A percentile compares a stretch with the other conserved stretches of the same genome.
Conservation (phyloP, 2,329 filamentous ascomycete species). For the Phaeosphaeriaceae sp. region DNA sequence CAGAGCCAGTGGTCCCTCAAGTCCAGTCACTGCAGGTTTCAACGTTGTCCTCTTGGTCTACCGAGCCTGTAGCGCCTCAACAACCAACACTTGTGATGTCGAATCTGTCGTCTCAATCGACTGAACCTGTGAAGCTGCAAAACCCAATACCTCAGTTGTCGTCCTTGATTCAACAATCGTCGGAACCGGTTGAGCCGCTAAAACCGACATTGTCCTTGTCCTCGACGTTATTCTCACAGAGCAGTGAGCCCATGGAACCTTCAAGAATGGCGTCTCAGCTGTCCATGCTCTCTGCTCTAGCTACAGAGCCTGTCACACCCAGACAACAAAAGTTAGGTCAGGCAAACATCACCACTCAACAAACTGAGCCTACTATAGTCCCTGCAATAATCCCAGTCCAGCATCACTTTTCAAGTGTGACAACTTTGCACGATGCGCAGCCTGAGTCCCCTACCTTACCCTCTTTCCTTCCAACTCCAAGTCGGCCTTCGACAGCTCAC, state of each 20-base stretch:
- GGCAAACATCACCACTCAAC: constrained; percentile 30
- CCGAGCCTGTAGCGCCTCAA: constrained; percentile 30
- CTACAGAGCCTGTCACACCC: constrained; percentile 35
- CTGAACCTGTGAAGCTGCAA: constrained; percentile 29
- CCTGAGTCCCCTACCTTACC: constrained; percentile 45
- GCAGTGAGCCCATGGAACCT: constrained; percentile 27
- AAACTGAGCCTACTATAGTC: constrained; percentile 38
- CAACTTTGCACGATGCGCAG: constrained; percentile 37
- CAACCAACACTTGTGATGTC: constrained; percentile 22
- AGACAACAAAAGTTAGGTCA: constrained; percentile 20
- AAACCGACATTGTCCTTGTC: constrained; percentile 18
- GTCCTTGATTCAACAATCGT: constrained; percentile 25
- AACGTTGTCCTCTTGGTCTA: constrained; percentile 23
- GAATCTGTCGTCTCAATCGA: constrained; percentile 23
- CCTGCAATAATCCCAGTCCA: constrained; percentile 6
- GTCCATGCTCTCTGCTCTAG: constrained; percentile 28
- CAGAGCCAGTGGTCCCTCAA: constrained; percentile 22
- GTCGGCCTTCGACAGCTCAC: constrained; percentile 39
- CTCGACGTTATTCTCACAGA: constrained; percentile 24
- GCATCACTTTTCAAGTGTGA: constrained; percentile 35
- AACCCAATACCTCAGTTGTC: constrained; percentile 14
- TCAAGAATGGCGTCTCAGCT: constrained; percentile 19
- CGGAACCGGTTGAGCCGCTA: constrained; percentile 28
- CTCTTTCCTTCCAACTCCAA: constrained; percentile 39
- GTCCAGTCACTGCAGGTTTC: constrained; percentile 29